Percentiles rank a stretch among this genome's conserved stretches.
These are phyloP conservation scores for Acidiella bohemica DNA, from an alignment of 495 filamentous ascomycete species.

Conservation along the genomic window DNA sequence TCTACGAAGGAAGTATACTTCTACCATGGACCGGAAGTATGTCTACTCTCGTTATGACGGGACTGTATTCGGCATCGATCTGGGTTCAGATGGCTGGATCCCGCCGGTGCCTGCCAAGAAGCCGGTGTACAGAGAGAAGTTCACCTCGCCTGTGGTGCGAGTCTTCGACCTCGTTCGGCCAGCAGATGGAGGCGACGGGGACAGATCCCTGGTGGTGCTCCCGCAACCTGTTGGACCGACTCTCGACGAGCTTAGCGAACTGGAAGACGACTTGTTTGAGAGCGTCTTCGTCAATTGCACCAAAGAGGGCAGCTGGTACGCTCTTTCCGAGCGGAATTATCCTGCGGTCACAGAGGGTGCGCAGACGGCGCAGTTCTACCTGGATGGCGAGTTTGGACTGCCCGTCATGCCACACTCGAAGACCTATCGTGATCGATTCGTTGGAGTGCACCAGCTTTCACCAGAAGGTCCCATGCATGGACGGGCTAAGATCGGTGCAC, in stretches of 20 bases:
- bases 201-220: conserved; percentile 58
- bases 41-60: conserved; percentile 81
- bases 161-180: conserved; percentile 85
- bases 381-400: conserved; percentile 22
- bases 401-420: conserved; percentile 10
- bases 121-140: conserved; percentile 46
- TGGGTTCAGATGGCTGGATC: conserved; percentile 35
- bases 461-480: conserved; percentile 1
- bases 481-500: conserved; percentile 7
- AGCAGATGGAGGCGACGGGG: conserved; percentile 40
- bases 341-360: conserved; percentile 65
- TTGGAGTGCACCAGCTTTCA: conserved; percentile 35
- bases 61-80: conserved; percentile 67
- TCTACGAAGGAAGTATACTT: conserved; percentile 64
- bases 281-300: conserved; percentile 82
- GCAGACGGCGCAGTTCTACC: conserved; percentile 48
- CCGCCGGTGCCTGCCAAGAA: conserved; percentile 25
- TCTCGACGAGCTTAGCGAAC: conserved; percentile 39
- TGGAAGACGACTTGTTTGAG: conserved; percentile 41
- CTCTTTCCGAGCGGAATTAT: conserved; percentile 76
- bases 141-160: conserved; percentile 70
- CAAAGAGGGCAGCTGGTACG: conserved; percentile 78
- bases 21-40: conserved; percentile 75
- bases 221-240: conserved; percentile 70
- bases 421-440: conserved; percentile 12